Evolutionary conservation across 352 stramenopile genomes (phyloP), one percentile per base, ranked within the genome.

Genomic region (Plasmopara muralis): DNA sequence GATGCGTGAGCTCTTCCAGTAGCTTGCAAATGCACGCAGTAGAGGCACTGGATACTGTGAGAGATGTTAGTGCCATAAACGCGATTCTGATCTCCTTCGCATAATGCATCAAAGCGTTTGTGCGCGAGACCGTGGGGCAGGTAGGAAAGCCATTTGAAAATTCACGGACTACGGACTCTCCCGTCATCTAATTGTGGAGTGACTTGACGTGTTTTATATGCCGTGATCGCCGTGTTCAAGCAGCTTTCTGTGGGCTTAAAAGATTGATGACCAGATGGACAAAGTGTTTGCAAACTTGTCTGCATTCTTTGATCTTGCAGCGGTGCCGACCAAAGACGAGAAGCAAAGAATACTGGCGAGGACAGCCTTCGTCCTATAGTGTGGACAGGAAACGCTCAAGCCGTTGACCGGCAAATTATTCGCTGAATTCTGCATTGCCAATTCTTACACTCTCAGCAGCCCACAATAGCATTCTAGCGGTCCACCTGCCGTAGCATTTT

Each of bases 381-480:
- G 69, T 73, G 6, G 75, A 72, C 46, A 93, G 47, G 43, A 93
- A 85, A n/a, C 70, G 72, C 50, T 93, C 79, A n/a, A 93, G 59
- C 37, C 87, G 50, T 93, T 93, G 38, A 76, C 75, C 3, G 81
- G 61, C 38, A 93, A 60, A 55, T 86, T 89, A 41, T 48, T 67
- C 1, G 74, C 57, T n/a, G 48, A 60, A 33, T 76, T 66, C 29
- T 72, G 65, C 31, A 65, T 56, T 20, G 73, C 72, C 18, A 93
- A 56, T 46, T 93, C 82, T 8, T 70, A 68, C 12, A 93, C 37
- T 1, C 79, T 76, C 30, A 84, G 74, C 28, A 93, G 49, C 25
- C 77, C 77, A 44, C 71, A 69, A 60, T 89, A 4, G 74, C 77
- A 47, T 90, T 93, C 62, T 90, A 93, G 60, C 90, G 82, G 29